Conservation (phyloP, 257 asterid species). For the Solanum peruvianum region DNA sequence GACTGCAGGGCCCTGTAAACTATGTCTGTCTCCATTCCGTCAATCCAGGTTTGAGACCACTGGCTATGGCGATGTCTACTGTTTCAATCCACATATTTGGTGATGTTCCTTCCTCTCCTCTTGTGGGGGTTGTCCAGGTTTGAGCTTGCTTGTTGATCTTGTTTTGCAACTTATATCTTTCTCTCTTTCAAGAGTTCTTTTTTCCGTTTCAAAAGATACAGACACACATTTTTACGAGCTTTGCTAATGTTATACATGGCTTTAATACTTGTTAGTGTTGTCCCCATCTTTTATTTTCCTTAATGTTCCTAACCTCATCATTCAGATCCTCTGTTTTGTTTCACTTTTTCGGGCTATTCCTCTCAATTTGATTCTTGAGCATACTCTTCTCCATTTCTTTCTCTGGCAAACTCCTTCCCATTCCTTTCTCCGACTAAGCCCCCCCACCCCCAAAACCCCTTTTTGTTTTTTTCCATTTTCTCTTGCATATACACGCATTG, state of each 20-base stretch:
- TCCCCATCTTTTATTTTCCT: background rate
- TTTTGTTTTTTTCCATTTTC: background rate
- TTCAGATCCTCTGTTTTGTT: background rate
- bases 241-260: background rate
- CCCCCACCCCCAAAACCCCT: background rate
- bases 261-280: background rate
- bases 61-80: slow-evolving; percentile 85
- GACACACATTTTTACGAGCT: background rate
- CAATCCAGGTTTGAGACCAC: slow-evolving; percentile 80
- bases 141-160: background rate
- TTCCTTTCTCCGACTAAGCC: background rate
- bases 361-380: background rate
- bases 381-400: background rate
- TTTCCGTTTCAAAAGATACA: background rate
- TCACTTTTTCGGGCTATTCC: background rate
- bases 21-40: slow-evolving; percentile 81
- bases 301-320: background rate
- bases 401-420: background rate
- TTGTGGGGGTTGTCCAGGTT: slow-evolving; percentile 93
- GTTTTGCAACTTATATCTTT: background rate
- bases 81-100: slow-evolving; percentile 83
- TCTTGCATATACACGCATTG: background rate
- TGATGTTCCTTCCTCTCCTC: slow-evolving; percentile 94
- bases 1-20: slow-evolving; percentile 84
- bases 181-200: background rate